These are phyloP conservation scores for Calonectria honghensis DNA, from an alignment of 2,329 filamentous ascomycete genomes.

Conservation along the genomic window DNA sequence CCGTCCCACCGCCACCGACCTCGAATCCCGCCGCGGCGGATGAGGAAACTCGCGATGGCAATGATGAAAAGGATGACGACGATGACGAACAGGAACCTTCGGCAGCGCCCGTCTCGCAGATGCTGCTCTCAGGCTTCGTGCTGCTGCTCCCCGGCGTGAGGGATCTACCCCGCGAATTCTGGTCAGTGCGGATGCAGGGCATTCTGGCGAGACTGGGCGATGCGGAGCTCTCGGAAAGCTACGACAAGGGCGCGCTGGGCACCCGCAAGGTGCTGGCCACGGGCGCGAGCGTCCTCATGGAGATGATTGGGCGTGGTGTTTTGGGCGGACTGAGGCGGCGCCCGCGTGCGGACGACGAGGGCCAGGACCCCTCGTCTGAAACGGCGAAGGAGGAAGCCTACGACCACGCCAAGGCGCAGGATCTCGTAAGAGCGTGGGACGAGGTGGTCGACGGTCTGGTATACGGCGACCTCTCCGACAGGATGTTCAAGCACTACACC, in stretches of 20 bases:
- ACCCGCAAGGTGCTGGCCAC: conserved; percentile 85
- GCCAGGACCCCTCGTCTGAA: conserved; percentile 13
- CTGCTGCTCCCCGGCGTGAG: conserved; percentile 80
- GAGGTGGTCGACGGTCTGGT: conserved; percentile 79
- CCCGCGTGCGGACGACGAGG: not conserved
- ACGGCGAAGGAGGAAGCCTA: conserved; percentile 64
- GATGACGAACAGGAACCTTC: conserved; percentile 59
- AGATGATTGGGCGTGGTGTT: conserved; percentile 80
- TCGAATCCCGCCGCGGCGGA: conserved; percentile 6
- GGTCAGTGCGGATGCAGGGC: conserved; percentile 76
- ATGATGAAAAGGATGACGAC: conserved; percentile 28
- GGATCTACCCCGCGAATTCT: conserved; percentile 78
- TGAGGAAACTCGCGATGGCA: conserved; percentile 9
- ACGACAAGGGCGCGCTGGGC: conserved; percentile 85
- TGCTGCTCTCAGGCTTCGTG: conserved; percentile 78
- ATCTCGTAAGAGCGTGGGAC: conserved; percentile 79
- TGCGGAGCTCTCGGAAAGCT: conserved; percentile 85
- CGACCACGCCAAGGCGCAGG: conserved; percentile 74
- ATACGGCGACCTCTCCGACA: conserved; percentile 80
- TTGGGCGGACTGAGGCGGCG: conserved; percentile 71
- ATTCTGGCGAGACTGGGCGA: conserved; percentile 78
- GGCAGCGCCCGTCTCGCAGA: conserved; percentile 80
- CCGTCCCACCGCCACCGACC: conserved; percentile 41
- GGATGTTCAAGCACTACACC: conserved; percentile 77
- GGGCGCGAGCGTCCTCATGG: conserved; percentile 80